A percentile compares a stretch with the other conserved stretches of the same genome.
Conservation (phyloP, 495 filamentous ascomycete genomes). For the Xylona heveae region DNA sequence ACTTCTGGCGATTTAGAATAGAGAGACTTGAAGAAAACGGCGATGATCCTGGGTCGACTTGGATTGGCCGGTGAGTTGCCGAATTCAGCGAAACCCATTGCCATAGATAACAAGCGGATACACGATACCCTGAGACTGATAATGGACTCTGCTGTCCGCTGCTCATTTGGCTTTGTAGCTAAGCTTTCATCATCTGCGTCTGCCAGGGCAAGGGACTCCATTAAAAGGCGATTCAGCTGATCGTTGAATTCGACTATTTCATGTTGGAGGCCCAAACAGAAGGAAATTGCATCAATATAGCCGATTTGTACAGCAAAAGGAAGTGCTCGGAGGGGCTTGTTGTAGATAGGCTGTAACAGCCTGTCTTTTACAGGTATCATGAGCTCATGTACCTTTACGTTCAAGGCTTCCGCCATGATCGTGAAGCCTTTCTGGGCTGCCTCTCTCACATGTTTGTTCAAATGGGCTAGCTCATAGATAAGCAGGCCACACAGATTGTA, state of each 20-base stretch:
- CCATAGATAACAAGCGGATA: slow-evolving; percentile 76
- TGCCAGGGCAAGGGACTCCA: slow-evolving; percentile 79
- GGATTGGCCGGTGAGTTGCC: slow-evolving; percentile 44
- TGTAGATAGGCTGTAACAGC: slow-evolving; percentile 69
- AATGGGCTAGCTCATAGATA: slow-evolving; percentile 71
- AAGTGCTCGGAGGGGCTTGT: slow-evolving; percentile 79
- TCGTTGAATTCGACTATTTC: slow-evolving; percentile 83
- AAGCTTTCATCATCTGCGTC: slow-evolving; percentile 84
- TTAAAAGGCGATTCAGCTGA: slow-evolving; percentile 64
- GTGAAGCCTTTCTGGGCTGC: slow-evolving; percentile 61
- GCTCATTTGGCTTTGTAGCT: slow-evolving; percentile 65
- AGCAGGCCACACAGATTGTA: slow-evolving; percentile 61
- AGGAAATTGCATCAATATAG: slow-evolving; percentile 92
- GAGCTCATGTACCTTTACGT: slow-evolving; percentile 63
- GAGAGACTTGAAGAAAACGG: slow-evolving; percentile 91
- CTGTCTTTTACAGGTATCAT: slow-evolving; percentile 73
- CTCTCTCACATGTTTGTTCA: slow-evolving; percentile 82
- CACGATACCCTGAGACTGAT: slow-evolving; percentile 85
- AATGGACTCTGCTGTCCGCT: slow-evolving; percentile 76
- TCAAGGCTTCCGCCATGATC: slow-evolving; percentile 56
- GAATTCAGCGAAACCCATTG: slow-evolving; percentile 82
- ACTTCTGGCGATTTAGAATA: slow-evolving; percentile 83
- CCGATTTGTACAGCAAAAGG: slow-evolving; percentile 89
- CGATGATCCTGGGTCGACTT: slow-evolving; percentile 66
- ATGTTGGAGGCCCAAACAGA: slow-evolving; percentile 66